phyloP scores from a whole-genome alignment of 768 basidiomycete genomes.

The Stropharia rugosoannulata region DNA sequence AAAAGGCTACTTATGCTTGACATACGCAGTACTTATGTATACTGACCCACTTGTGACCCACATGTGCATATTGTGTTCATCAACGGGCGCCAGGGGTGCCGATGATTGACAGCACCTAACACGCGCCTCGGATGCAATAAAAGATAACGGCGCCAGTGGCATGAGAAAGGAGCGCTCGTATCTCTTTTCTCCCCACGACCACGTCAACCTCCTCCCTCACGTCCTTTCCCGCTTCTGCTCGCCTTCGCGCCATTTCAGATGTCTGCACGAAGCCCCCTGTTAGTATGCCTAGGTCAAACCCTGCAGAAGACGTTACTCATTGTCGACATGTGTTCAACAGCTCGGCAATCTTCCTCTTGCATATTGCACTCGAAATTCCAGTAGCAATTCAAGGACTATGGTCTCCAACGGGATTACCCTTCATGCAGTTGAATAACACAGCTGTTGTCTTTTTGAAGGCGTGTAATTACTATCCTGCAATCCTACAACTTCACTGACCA shows the following conservation, averaged over 20 bases:
- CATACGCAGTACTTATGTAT: no score
- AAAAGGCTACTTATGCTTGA: no score
- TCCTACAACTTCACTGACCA: neutral
- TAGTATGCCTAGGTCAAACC: neutral
- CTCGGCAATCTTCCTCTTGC: slow-evolving; percentile 69
- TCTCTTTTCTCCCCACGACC: no score
- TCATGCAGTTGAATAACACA: slow-evolving; percentile 82
- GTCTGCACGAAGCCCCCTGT: slow-evolving; percentile 7
- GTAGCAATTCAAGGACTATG: slow-evolving; percentile 76
- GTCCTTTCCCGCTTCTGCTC: neutral
- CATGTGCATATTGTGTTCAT: no score
- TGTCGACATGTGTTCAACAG: slow-evolving; percentile 8
- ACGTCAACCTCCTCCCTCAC: no score
- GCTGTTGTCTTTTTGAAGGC: slow-evolving; percentile 77
- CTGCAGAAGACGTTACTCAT: neutral
- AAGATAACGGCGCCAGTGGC: neutral
- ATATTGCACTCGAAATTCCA: slow-evolving; percentile 78
- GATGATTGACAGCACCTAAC: neutral
- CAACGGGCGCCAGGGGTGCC: no score
- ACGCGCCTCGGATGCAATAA: neutral
- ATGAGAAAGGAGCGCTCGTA: neutral
- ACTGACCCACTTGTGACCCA: no score
- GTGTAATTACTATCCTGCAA: slow-evolving; percentile 6
- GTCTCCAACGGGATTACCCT: slow-evolving; percentile 62
- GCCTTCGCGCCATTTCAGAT: neutral